These are phyloP conservation scores for Nicotiana paniculata DNA, from an alignment of 257 asterid genomes.

Conservation along the genomic window DNA sequence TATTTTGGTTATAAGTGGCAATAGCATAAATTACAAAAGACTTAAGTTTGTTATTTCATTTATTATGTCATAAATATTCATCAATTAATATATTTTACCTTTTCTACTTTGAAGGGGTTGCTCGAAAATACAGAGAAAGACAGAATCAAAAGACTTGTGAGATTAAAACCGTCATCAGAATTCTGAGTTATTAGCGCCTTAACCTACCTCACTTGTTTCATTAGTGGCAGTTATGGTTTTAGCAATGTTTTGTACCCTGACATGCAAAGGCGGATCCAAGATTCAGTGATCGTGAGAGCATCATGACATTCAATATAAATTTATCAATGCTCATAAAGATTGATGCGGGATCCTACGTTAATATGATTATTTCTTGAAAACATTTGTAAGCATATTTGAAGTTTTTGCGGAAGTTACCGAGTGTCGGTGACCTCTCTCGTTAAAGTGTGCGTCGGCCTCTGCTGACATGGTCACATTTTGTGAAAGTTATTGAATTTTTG, in stretches of 20 bases:
- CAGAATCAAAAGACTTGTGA: slow-evolving; percentile 34
- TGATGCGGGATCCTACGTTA: too few species aligned
- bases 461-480: not conserved
- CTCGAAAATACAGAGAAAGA: slow-evolving; percentile 48
- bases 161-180: slow-evolving; percentile 36
- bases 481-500: not conserved
- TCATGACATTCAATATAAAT: too few species aligned
- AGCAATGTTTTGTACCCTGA: not conserved
- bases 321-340: too few species aligned
- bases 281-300: too few species aligned
- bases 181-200: slow-evolving; percentile 13
- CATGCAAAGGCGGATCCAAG: too few species aligned
- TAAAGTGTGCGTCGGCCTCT: too few species aligned
- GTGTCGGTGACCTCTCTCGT: too few species aligned
- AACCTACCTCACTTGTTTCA: not conserved
- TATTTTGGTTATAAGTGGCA: too few species aligned
- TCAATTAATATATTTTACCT: not conserved
- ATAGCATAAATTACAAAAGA: too few species aligned
- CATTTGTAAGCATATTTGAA: too few species aligned
- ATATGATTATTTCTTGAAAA: too few species aligned
- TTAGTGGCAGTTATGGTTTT: not conserved
- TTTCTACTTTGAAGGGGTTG: slow-evolving; percentile 27
- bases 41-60: not conserved
- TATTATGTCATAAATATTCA: not conserved
- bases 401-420: too few species aligned